phyloP scores from a whole-genome alignment of 208 protist genomes.

The Hexamita inflata region DNA sequence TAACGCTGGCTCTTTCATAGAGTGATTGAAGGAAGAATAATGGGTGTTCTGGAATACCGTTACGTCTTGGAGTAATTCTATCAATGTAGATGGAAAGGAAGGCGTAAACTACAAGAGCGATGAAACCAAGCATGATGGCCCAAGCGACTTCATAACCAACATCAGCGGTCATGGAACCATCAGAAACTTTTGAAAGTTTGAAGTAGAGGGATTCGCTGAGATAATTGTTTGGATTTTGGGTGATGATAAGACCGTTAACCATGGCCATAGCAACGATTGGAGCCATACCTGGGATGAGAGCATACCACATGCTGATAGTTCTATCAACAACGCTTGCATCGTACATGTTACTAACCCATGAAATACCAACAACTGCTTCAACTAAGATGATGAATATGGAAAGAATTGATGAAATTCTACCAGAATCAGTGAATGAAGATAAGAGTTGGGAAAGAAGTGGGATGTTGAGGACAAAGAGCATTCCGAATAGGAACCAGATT shows the following conservation, averaged over 20 bases:
- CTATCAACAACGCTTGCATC: background rate
- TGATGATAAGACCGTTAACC: background rate
- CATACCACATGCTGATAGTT: background rate
- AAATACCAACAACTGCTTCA: background rate
- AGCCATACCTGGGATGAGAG: background rate
- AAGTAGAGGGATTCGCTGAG: background rate
- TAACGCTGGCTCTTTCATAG: background rate
- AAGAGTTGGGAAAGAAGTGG: background rate
- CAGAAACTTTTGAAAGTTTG: background rate
- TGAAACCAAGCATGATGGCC: background rate
- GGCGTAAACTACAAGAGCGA: slow-evolving; percentile 44
- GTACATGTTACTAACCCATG: too few species aligned
- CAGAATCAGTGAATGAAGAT: background rate
- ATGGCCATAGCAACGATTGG: background rate
- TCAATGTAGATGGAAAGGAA: slow-evolving; percentile 49
- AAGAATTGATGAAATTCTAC: background rate
- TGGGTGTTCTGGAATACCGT: slow-evolving; percentile 23
- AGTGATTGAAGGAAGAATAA: slow-evolving; percentile 10
- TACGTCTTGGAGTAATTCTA: slow-evolving; percentile 37
- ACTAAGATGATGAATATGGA: background rate
- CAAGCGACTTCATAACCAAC: background rate
- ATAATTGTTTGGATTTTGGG: background rate
- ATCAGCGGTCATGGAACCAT: background rate
- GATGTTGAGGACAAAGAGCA: background rate
- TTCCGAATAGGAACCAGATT: background rate